Base-by-base conservation (phyloP, 768 basidiomycete genomes). In the Exsudoporus frostii region DNA sequence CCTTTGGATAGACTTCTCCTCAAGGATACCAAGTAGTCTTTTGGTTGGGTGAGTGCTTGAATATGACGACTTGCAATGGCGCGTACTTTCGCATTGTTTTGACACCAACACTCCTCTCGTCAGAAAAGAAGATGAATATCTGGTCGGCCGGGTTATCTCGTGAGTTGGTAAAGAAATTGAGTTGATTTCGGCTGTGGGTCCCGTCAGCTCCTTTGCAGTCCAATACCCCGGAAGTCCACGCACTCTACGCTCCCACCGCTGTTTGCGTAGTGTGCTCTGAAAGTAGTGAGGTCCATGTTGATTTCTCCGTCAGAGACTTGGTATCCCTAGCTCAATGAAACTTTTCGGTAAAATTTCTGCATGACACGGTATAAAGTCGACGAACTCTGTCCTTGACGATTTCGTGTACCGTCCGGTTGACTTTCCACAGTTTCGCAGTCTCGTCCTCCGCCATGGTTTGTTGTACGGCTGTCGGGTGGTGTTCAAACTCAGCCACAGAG, bases 11-110 rank as follows among this genome's bases (percentile, higher is more conserved):
- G 80, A 79, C 72, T 95, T 92, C 69, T 93, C 90, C 69, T 98
- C 95, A 48, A 99, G 78, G 60, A 96, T 92, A 55, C 79, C 78
- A 48, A 98, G 81, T 60, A 99, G 76, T 68, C 96, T 98, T 53
- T 32, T 4, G 24, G 4, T 17, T 14, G 15, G n/a, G 48, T 67
- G 34, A 65, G 60, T 37, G 27, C 14, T 19, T 14, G 50, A 24
- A 57, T 14, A 17, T 29, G 25, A 45, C 8, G 24, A n/a, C 27
- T 34, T 22, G 38, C 17, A 33, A 51, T 45, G 29, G 29, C 46
- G 29, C 88, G 50, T 69, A 97, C 96, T 93, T 96, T 75, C 94
- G 79, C 92, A 98, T 98, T 4, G 94, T 92, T 72, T 97, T 96
- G 40, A 98, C 93, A 54, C 94, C 92, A 7, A 98, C 97, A 64